Evolutionary conservation across 1,139 yeast species (phyloP), one percentile per base, ranked within the genome.

Genomic region (Yamadazyma siamensis): DNA sequence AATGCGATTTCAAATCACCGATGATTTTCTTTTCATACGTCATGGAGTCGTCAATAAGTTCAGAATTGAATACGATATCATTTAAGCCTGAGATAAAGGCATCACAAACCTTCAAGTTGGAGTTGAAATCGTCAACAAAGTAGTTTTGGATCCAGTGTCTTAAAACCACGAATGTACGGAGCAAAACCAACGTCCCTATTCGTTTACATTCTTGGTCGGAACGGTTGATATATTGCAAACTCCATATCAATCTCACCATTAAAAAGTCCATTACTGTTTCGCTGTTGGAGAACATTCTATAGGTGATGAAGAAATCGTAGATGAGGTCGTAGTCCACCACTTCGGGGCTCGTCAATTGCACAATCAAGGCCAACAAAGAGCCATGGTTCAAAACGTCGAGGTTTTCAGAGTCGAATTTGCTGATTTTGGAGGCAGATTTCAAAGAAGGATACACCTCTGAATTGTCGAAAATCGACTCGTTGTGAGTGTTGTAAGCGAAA

Each of bases 71-170:
- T 13, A 61, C 49, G 13, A 77, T 47, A 26, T 59, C 56, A 48
- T 82, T 81, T 28, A 81, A 47, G 21, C 68, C 66, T n/a, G 52
- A 43, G 3, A 73, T 58, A 41, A 80, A 75, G 9, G 54, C 40
- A 28, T 61, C 64, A 44, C 88, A 66, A 23, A 82, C 47, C 14
- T 54, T 48, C 3, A 45, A 44, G 39, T 76, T 65, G 9, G 65
- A 48, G 27, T 77, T 60, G 48, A 82, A 83, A 49, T 83, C 91
- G 45, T 81, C 86, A 26, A 73, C 64, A 45, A 80, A 83, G 50
- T 81, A 81, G 51, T 83, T 89, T 38, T 85, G 59, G 19, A 91
- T 59, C 95, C 97, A 91, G 56, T 87, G 95, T 47, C 97, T 72
- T 28, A 91, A 49, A 21, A 85, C 80, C 23, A 87, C 96, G 61